Base-by-base conservation (phyloP, 2,329 filamentous ascomycete genomes). In the Claviceps sorghi region DNA sequence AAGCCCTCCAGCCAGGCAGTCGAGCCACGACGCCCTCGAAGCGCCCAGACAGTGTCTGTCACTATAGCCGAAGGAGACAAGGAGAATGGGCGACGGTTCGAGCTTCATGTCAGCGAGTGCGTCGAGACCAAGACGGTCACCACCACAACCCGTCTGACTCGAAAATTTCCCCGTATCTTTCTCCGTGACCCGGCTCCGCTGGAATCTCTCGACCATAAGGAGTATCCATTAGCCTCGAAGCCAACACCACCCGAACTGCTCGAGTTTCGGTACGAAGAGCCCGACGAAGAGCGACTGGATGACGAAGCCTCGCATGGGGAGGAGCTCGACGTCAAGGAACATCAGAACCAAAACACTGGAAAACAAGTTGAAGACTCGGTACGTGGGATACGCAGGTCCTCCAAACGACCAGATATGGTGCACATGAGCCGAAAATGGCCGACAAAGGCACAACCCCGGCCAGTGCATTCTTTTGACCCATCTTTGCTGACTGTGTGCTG, bases 81-180 rank as follows among this genome's bases (percentile, higher is more conserved):
- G 53, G 63, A 61, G 49, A 63, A 63, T 54, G 62, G 59, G 58
- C 66, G 61, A 54, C 71, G 60, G 58, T 72, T 69, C 59, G 76
- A 79, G 60, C 76, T 83, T 58, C 76, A 79, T 56, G 70, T 83
- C 47, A 77, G 77, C 55, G 79, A 83, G 60, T 83, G 79, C 58
- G 77, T 83, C 61, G 80, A 83, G 67, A 83, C 80, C 17, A 83
- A 80, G 65, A 83, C 79, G 11, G 81, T 95, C 56, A 95, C 90
- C 1, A 96, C 91, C 0, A 96, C 90, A 0, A 96, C 89, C 0
- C 95, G 88, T 0, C 94, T 90, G 1, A 87, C 88, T 58, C 83
- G 66, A 76, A 88, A 68, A 68, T 94, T 93, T 58, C 90, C 91
- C 47, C 88, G 88, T n/a, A 74, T 96, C 53, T 75, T 87, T 52